Conservation (phyloP, 805 yeast species). For the Candida patagonica region DNA sequence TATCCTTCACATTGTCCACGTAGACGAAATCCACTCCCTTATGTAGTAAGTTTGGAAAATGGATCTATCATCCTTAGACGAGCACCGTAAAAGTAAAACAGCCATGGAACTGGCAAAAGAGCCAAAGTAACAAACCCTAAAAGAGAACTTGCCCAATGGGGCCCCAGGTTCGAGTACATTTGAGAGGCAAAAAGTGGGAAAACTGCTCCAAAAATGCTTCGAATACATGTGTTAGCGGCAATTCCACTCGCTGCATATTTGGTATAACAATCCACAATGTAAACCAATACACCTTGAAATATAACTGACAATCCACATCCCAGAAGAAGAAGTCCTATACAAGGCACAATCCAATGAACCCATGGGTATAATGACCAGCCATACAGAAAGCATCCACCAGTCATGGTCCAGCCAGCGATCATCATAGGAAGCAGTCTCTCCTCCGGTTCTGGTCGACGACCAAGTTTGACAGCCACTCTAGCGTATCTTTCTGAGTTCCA, state of each 20-base stretch:
- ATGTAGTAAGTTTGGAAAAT: too few relatives aligned
- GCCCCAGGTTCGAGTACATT: neutral
- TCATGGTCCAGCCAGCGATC: constrained; percentile 37
- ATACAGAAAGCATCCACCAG: constrained; percentile 48
- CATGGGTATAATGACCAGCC: constrained; percentile 45
- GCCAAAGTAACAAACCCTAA: neutral
- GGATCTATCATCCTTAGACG: constrained; percentile 26
- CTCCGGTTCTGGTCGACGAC: constrained; percentile 32
- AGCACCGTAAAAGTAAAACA: constrained; percentile 13
- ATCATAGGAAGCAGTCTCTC: constrained; percentile 33
- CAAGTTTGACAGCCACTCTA: constrained; percentile 17
- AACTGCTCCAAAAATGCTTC: constrained; percentile 34
- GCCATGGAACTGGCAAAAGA: neutral
- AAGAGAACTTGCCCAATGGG: neutral
- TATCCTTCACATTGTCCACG: too few relatives aligned
- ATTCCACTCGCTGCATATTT: constrained; percentile 71
- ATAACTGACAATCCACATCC: constrained; percentile 64
- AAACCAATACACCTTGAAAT: constrained; percentile 62
- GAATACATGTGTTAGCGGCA: constrained; percentile 64
- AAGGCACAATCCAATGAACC: constrained; percentile 77
- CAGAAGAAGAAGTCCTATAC: constrained; percentile 52
- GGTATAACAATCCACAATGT: constrained; percentile 63
- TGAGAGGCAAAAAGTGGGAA: neutral
- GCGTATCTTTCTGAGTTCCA: constrained; percentile 21
- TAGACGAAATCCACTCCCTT: too few relatives aligned